Conservation (phyloP, 768 basidiomycete species). For the Naematelia aurantialba region DNA sequence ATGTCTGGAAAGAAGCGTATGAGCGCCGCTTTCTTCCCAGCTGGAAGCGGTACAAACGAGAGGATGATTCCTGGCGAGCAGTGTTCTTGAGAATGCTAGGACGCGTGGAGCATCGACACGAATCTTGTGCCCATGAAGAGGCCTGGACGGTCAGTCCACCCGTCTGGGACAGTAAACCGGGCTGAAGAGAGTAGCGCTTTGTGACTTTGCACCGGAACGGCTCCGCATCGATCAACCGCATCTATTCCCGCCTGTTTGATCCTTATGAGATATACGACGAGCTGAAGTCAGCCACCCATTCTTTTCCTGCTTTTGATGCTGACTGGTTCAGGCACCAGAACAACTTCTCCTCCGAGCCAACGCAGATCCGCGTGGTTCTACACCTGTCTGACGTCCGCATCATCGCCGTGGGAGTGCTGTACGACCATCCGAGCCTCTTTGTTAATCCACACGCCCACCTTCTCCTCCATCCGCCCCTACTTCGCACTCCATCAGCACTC, state of each 20-base stretch:
- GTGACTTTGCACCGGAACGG: conserved; percentile 46
- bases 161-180: background rate
- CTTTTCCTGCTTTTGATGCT: background rate
- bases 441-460: conserved; percentile 48
- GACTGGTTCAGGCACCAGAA: conserved; percentile 37
- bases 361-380: conserved; percentile 34
- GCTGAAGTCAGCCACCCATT: conserved; percentile 30
- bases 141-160: conserved; percentile 40
- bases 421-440: conserved; percentile 34
- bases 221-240: conserved; percentile 43
- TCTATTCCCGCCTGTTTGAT: conserved; percentile 44
- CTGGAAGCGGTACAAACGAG: conserved; percentile 40
- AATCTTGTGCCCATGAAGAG: conserved; percentile 48
- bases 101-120: conserved; percentile 38
- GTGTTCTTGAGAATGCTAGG: conserved; percentile 37
- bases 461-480: conserved; percentile 44
- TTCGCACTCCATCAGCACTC: conserved; percentile 4
- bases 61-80: conserved; percentile 41
- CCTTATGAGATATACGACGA: conserved; percentile 46
- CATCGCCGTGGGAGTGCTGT: conserved; percentile 39
- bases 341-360: conserved; percentile 39
- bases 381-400: conserved; percentile 46
- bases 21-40: conserved; percentile 38
- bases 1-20: conserved; percentile 41
- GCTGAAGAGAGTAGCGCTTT: conserved; percentile 28